Base-by-base conservation (phyloP, 2,329 filamentous ascomycete genomes). In the Diaporthe amygdali region DNA sequence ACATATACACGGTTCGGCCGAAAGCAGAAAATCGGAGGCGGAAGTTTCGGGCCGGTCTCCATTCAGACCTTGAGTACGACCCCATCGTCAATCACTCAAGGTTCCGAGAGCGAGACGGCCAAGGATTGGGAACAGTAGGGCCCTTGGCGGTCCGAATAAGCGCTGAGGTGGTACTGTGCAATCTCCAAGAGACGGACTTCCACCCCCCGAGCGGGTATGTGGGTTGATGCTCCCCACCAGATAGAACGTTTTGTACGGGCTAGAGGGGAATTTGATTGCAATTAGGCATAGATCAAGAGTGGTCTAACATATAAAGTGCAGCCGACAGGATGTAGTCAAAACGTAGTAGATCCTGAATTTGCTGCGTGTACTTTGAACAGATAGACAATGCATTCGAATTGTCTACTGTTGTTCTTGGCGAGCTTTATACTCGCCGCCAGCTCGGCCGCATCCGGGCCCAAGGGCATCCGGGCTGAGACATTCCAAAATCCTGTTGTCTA, bases 401-500 rank as follows among this genome's bases (percentile, higher is more conserved):
- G 30, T 49, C 14, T 64, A 22, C 47, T 37, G 25, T 9, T 37
- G 1, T 49, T 37, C 59, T 64, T 64, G 44, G 59, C 59, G 14
- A n/a, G 59, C n/a, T n/a, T 37, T 1, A 14, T 64, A n/a, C 59
- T 64, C 30, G 32, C 44, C 41, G 34, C n/a, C 59, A 44, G 44
- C 59, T 64, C 44, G n/a, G 47, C 59, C 44, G 59, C 41, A 20
- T 46, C 27, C 14, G 44, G 22, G 34, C 10, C 20, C 20, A 64
- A 64, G 44, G 30, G 15, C 41, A 7, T n/a, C 59, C 44, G 59
- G 30, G 59, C 59, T 30, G 59, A 49, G 30, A 41, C 59, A 8
- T 64, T 64, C 59, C 59, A 64, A 7, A 69, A 63, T 17, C 66
- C 44, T 22, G 77, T 81, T 30, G 76, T 81, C 71, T 79, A 81